These are phyloP conservation scores for Taxawa tesnikishii DNA, from an alignment of 2,329 filamentous ascomycete species.

Conservation along the genomic window DNA sequence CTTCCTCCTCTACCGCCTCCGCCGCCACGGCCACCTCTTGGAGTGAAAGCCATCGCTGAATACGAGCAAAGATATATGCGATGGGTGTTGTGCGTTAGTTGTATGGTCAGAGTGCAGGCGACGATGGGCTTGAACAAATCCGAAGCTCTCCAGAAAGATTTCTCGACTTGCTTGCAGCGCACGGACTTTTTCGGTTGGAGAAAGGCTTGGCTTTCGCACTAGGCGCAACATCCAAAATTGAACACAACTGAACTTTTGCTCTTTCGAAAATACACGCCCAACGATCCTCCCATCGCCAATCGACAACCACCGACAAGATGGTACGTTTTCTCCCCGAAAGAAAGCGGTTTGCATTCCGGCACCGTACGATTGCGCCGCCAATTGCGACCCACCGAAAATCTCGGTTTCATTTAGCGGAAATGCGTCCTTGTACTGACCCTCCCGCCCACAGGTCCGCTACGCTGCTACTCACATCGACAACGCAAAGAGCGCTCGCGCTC, in stretches of 20 bases:
- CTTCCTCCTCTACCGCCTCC: constrained; percentile 10
- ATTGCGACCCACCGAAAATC: not conserved
- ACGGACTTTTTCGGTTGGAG: too few relatives aligned
- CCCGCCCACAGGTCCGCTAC: constrained; percentile 69
- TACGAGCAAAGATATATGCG: not conserved
- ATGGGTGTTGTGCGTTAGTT: too few relatives aligned
- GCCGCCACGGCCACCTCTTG: constrained; percentile 16
- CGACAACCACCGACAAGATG: not conserved
- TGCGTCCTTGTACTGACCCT: constrained; percentile 7
- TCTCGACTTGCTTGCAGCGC: too few relatives aligned
- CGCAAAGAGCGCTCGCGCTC: constrained; percentile 91
- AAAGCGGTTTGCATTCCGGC: not conserved
- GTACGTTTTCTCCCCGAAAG: not conserved
- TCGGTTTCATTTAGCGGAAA: too few relatives aligned
- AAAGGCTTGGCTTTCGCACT: too few relatives aligned
- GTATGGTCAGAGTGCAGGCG: too few relatives aligned
- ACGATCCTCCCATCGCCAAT: not conserved
- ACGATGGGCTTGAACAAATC: too few relatives aligned
- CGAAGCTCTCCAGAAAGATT: too few relatives aligned
- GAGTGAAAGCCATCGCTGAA: constrained; percentile 31
- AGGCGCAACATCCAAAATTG: too few relatives aligned
- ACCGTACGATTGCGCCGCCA: not conserved
- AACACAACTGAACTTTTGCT: too few relatives aligned
- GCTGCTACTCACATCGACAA: constrained; percentile 76
- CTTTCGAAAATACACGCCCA: too few relatives aligned